Evolutionary conservation across 306 rosid species (phyloP).

Genomic region (Quercus bicolor): DNA sequence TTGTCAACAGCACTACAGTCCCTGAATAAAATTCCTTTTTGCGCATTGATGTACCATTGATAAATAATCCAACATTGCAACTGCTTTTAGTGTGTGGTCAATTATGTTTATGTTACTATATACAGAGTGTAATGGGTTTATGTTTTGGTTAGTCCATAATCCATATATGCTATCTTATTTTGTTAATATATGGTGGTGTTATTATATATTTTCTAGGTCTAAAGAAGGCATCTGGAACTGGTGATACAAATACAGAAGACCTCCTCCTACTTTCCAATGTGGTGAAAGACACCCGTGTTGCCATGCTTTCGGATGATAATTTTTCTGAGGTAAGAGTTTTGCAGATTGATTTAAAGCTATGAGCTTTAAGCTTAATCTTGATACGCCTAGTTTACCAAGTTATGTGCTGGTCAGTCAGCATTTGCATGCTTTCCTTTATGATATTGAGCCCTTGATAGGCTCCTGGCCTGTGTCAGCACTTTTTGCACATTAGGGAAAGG

Average conservation of each 20-base stretch:
- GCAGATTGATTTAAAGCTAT: conserved; percentile 17
- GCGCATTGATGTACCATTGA: too few species aligned
- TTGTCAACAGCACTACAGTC: background rate
- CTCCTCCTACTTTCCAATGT: conserved; percentile 55
- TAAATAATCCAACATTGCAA: too few species aligned
- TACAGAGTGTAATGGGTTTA: background rate
- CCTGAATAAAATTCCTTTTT: background rate
- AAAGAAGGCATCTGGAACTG: conserved; percentile 39
- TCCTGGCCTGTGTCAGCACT: background rate
- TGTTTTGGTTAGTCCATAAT: background rate
- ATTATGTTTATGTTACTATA: background rate
- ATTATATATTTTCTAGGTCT: conserved; percentile 40
- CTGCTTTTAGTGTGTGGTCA: too few species aligned
- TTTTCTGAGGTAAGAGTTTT: conserved; percentile 55
- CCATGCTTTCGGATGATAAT: conserved; percentile 71
- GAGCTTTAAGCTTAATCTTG: background rate
- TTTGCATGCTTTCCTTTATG: background rate
- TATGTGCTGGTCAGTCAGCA: background rate
- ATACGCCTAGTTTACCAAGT: background rate
- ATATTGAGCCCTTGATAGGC: background rate
- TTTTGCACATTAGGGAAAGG: background rate
- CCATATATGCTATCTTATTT: background rate
- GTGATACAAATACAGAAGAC: conserved; percentile 24
- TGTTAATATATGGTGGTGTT: conserved; percentile 9
- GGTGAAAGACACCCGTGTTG: conserved; percentile 49